A percentile compares a stretch with the other conserved stretches of the same genome.
Conservation (phyloP, 768 basidiomycete genomes). For the Hypholoma sublateritium region DNA sequence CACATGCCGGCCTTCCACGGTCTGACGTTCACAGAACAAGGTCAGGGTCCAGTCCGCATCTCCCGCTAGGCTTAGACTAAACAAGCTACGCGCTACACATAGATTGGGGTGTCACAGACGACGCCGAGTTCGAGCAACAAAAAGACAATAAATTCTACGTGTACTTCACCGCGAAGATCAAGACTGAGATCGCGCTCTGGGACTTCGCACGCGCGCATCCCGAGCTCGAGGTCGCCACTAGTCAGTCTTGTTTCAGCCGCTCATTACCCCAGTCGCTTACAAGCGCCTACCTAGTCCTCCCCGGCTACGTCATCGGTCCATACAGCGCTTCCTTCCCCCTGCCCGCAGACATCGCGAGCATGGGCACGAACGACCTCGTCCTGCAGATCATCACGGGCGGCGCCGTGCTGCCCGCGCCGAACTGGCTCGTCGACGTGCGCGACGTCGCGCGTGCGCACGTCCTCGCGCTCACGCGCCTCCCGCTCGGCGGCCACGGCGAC, state of each 20-base stretch:
- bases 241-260: slow-evolving; percentile 22
- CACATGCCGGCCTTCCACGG: slow-evolving; percentile 18
- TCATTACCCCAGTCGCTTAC: not conserved
- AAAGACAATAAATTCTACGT: slow-evolving; percentile 27
- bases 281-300: slow-evolving; percentile 26
- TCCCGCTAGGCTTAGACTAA: not conserved
- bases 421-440: slow-evolving; percentile 34
- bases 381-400: slow-evolving; percentile 27
- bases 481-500: slow-evolving; percentile 19
- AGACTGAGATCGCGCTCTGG: slow-evolving; percentile 43
- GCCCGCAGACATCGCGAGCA: slow-evolving; percentile 18
- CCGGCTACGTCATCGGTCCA: slow-evolving; percentile 38
- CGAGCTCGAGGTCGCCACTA: slow-evolving; percentile 35
- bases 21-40: slow-evolving; percentile 12
- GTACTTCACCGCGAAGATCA: slow-evolving; percentile 41
- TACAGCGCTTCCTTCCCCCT: slow-evolving; percentile 31
- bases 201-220: slow-evolving; percentile 38
- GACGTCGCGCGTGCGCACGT: slow-evolving; percentile 36
- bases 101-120: slow-evolving; percentile 35
- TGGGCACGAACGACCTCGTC: slow-evolving; percentile 32
- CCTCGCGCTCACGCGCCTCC: slow-evolving; percentile 26
- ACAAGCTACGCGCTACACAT: not conserved
- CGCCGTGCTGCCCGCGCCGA: slow-evolving; percentile 17
- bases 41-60: slow-evolving; percentile 6
- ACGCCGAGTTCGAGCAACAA: slow-evolving; percentile 29